phyloP scores from a whole-genome alignment of 768 basidiomycete genomes.

The Pleurotus cornucopiae region DNA sequence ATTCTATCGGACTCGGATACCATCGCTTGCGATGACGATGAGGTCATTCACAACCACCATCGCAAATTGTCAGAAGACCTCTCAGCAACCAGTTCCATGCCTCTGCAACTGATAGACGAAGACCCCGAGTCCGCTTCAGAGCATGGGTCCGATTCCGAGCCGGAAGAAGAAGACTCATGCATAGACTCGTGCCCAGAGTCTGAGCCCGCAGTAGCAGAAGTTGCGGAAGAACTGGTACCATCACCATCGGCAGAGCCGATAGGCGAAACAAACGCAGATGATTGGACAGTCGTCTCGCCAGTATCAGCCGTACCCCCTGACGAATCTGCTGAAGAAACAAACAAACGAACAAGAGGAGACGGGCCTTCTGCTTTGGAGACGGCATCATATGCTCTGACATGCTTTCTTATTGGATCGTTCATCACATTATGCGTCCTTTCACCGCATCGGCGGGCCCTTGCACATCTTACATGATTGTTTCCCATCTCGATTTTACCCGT shows the following conservation, averaged over 20 bases:
- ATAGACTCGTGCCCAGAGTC: too few relatives aligned
- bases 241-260: neutral
- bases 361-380: conserved; percentile 21
- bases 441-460: conserved; percentile 41
- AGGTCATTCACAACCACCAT: neutral
- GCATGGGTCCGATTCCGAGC: neutral
- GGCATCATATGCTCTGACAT: conserved; percentile 48
- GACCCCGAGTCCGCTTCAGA: neutral
- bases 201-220: too few relatives aligned
- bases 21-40: conserved; percentile 4
- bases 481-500: neutral
- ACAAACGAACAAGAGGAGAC: conserved; percentile 4
- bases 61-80: conserved; percentile 2
- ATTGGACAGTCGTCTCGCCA: neutral
- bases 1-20: neutral
- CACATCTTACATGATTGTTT: conserved; percentile 23
- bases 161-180: neutral
- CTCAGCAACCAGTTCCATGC: neutral
- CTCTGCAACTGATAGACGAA: neutral
- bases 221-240: neutral
- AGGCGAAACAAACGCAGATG: neutral
- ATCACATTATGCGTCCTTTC: conserved; percentile 48
- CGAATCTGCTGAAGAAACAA: neutral
- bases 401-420: conserved; percentile 57
- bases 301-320: neutral